Percentiles rank a stretch among this genome's conserved stretches.
These are phyloP conservation scores for Tricholoma sp. DNA, from an alignment of 768 basidiomycete species.

Conservation along the genomic window DNA sequence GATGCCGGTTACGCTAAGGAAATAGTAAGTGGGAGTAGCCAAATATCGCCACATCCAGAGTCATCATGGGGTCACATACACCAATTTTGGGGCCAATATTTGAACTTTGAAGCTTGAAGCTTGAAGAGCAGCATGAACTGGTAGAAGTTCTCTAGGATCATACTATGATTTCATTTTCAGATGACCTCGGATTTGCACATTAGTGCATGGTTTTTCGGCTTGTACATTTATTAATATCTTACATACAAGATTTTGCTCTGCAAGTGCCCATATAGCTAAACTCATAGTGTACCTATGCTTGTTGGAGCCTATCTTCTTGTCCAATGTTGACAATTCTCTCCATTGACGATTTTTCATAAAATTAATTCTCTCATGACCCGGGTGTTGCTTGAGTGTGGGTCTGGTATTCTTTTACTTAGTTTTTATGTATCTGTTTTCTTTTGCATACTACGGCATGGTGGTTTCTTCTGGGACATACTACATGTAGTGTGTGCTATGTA, in stretches of 20 bases:
- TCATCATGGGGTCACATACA: too few relatives aligned
- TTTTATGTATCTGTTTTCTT: slow-evolving; percentile 8
- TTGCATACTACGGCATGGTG: too few relatives aligned
- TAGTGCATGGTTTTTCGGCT: too few relatives aligned
- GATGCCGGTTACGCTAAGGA: too few relatives aligned
- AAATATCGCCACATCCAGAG: too few relatives aligned
- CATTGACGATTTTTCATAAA: slow-evolving; percentile 1
- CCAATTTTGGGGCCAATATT: slow-evolving; percentile 77
- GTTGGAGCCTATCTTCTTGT: slow-evolving; percentile 1
- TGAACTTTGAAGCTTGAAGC: too few relatives aligned
- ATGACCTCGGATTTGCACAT: neutral
- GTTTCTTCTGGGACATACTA: too few relatives aligned
- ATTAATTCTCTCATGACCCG: too few relatives aligned
- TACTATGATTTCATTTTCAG: slow-evolving; percentile 1
- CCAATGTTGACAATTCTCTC: slow-evolving; percentile 6
- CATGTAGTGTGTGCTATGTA: too few relatives aligned
- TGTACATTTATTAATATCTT: too few relatives aligned
- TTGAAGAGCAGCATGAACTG: slow-evolving; percentile 86
- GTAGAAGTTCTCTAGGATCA: slow-evolving; percentile 33
- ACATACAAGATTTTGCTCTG: neutral
- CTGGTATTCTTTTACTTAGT: neutral
- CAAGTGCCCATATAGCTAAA: too few relatives aligned
- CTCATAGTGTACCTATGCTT: slow-evolving; percentile 9
- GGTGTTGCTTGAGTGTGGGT: neutral
- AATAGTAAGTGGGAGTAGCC: too few relatives aligned